Base-by-base conservation (phyloP, 1,284 basidiomycete genomes). In the Malassezia cuniculi region DNA sequence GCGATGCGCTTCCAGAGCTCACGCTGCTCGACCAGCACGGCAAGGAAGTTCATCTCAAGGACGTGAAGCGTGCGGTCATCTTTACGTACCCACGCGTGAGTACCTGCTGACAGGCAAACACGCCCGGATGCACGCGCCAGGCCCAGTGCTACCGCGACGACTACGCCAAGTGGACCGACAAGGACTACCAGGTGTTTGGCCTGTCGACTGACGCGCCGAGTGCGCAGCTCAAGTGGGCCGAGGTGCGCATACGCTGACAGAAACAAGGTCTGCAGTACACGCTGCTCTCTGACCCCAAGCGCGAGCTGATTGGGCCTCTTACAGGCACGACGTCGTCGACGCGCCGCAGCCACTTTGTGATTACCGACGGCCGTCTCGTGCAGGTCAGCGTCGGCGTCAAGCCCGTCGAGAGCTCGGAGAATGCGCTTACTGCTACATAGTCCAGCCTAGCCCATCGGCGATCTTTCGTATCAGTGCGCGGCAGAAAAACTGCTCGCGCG, bases 251-350 rank as follows among this genome's bases (percentile, higher is more conserved):
- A 55, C 72, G 70, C 69, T 69, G 65, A 37, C 55, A 53, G 19
- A 71, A 72, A 79, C 83, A 86, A 71, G 71, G 75, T 37, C 74
- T 94, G 15, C 82, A 79, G 10, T 95, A 87, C 68, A 74, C 78
- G 4, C 72, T 94, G 5, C 74, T 95, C 30, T 89, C 82, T 6
- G 89, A 95, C 67, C 84, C 82, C 15, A 77, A 85, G 60, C 76
- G 80, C 27, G 66, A 74, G 26, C 73, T 94, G 24, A 85, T 94
- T 59, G 75, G 75, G 34, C 77, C 77, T 6, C 74, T 95, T 25
- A 87, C 86, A 11, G 85, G 85, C 2, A 80, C 76, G 2, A 77
- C 78, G 31, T 51, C 58, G 5, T 80, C 78, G 3, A 81, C 79
- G 31, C 82, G 66, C 44, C 41, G 9, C 29, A 54, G 51, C 24